Base-by-base conservation (phyloP, 192 early-diverging fungal species). In the Linnemannia exigua region DNA sequence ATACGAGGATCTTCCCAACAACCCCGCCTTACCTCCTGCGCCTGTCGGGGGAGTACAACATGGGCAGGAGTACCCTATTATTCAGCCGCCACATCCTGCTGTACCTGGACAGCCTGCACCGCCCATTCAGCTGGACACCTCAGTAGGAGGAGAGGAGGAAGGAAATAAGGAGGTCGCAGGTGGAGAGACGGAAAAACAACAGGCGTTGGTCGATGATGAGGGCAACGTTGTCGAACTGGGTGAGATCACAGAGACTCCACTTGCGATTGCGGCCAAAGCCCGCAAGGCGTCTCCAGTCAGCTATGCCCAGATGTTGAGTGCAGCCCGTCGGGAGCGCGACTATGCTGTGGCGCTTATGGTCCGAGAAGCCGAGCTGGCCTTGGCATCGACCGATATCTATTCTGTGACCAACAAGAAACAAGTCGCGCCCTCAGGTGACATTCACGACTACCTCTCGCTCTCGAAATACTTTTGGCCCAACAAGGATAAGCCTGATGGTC, bases 401-500 rank as follows among this genome's bases (percentile, higher is more conserved):
- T 91, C 91, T 0, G 93, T 94, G 48, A 89, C 84, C 12, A 82
- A 83, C 73, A 92, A 93, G 76, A 77, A 87, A 38, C 83, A 85
- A 46, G 71, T 81, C 22, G 84, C 90, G n/a, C 89, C 91, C 0
- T 90, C 91, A 5, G 77, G 77, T 16, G 85, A 92, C 68, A 84
- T 86, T 33, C 93, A 94, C 69, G 92, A 94, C 77, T 94, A 89
- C 74, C 82, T 89, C 70, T 92, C 92, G 11, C 84, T 93, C 47
- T 90, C 91, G 36, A 82, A 89, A 52, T 91, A 93, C 74, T 94
- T 76, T 66, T 92, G 91, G 92, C 93, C 92, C 7, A 82, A 91
- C 67, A 58, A 72, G 74, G 70, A 50, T 20, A 81, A 67, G 51
- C 67, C 83, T 20, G 51, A 75, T 52, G 90, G 90, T 22, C 71